A percentile compares a stretch with the other conserved stretches of the same genome.
Conservation (phyloP, 805 yeast species). For the Diddensiella transvaalensis region DNA sequence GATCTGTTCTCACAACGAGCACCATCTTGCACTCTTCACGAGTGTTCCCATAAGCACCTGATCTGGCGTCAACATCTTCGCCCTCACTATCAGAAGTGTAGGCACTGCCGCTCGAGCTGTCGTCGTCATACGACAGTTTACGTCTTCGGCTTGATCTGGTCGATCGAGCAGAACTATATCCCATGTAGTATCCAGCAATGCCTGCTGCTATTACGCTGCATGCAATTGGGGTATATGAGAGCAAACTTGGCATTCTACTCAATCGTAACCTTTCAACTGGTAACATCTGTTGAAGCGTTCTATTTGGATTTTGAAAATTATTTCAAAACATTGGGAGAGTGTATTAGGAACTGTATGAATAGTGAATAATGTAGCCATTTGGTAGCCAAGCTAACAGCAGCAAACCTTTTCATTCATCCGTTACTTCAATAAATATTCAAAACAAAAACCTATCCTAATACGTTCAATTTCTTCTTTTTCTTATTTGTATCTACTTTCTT, state of each 20-base stretch:
- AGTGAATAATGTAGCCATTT: too few species aligned
- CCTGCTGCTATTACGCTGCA: constrained; percentile 6
- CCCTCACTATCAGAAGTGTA: constrained; percentile 16
- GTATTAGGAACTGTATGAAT: too few species aligned
- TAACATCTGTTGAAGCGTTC: too few species aligned
- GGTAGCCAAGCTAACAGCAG: too few species aligned
- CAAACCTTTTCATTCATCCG: too few species aligned
- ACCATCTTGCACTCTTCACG: constrained; percentile 54
- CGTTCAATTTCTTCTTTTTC: constrained; percentile 41
- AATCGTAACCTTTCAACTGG: background rate
- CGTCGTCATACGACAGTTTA: constrained; percentile 2
- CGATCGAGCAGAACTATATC: background rate
- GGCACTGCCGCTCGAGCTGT: background rate
- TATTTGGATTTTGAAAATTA: too few species aligned
- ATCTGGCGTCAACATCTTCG: constrained; percentile 18
- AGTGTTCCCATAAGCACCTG: constrained; percentile 14
- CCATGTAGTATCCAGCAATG: constrained; percentile 16
- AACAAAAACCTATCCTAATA: constrained; percentile 36
- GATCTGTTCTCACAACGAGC: constrained; percentile 78
- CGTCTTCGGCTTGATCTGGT: background rate
- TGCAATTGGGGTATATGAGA: constrained; percentile 1
- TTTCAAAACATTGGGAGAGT: too few species aligned
- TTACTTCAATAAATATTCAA: constrained; percentile 3
- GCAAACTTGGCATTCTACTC: background rate
- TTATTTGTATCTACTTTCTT: constrained; percentile 45